Conservation (phyloP, 164 flowering plant genomes). For the Vitis riparia region DNA sequence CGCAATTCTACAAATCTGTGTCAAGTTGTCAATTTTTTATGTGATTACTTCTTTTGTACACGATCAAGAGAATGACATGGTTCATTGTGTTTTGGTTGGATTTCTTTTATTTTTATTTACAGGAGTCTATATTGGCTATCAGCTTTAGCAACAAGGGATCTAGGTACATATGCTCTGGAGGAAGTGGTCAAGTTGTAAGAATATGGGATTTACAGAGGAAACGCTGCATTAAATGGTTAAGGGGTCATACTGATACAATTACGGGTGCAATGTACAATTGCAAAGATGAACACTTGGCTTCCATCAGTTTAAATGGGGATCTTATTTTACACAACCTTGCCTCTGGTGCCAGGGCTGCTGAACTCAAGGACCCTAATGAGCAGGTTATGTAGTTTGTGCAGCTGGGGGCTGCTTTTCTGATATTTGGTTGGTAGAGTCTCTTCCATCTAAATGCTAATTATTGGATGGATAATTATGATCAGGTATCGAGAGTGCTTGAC, state of each 20-base stretch:
- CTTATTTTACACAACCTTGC: conserved; percentile 92
- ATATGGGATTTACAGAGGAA: conserved; percentile 98
- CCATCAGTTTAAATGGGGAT: conserved; percentile 87
- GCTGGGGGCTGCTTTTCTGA: not conserved
- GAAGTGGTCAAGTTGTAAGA: conserved; percentile 86
- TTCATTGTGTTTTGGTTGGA: not conserved
- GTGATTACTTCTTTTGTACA: no score
- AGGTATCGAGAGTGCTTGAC: conserved; percentile 97
- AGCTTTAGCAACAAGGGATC: conserved; percentile 95
- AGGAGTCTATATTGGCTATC: conserved; percentile 74
- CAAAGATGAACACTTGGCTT: conserved; percentile 96
- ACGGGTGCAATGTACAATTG: conserved; percentile 89
- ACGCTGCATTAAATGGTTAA: conserved; percentile 93
- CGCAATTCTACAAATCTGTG: no score
- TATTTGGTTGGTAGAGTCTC: not conserved
- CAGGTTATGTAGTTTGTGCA: conserved; percentile 63
- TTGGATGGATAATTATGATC: conserved; percentile 38
- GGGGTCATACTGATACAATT: conserved; percentile 84
- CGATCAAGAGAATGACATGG: no score
- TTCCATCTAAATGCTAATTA: conserved; percentile 23
- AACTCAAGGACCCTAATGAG: conserved; percentile 81
- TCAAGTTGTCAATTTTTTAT: no score
- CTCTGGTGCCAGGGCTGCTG: conserved; percentile 80
- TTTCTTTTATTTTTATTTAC: conserved; percentile 16
- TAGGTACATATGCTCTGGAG: conserved; percentile 94